Evolutionary conservation across 345 rosid species (phyloP).

Genomic region (Dimocarpus longan): DNA sequence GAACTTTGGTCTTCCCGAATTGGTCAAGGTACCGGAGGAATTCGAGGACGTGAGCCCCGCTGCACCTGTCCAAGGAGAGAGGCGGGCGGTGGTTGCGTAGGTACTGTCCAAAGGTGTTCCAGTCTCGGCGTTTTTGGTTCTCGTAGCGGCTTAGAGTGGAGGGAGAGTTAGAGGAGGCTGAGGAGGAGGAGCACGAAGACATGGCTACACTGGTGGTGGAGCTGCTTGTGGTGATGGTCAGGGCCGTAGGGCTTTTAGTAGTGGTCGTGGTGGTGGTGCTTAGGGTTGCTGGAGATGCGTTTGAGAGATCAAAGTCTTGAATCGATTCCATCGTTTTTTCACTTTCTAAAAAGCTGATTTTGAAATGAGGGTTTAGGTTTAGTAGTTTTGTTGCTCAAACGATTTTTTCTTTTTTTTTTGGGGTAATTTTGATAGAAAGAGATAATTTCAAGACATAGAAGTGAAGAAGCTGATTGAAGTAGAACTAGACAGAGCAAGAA

Average conservation of each 20-base stretch:
- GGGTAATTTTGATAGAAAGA: background rate
- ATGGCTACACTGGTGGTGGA: constrained; percentile 13
- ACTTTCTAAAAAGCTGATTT: background rate
- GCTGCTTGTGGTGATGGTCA: constrained; percentile 26
- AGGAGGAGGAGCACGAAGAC: constrained; percentile 31
- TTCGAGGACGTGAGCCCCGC: constrained; percentile 95
- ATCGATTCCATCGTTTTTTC: constrained; percentile 47
- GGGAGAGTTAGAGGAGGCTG: constrained; percentile 44
- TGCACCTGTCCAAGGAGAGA: constrained; percentile 80
- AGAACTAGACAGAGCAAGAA: constrained; percentile 15
- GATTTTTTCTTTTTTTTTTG: no score
- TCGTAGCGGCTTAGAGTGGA: constrained; percentile 84
- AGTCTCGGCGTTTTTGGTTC: constrained; percentile 94
- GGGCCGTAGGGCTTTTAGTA: constrained; percentile 27
- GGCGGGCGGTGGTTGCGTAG: constrained; percentile 96
- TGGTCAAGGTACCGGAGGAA: constrained; percentile 94
- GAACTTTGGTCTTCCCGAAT: constrained; percentile 95
- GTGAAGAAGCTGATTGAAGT: background rate
- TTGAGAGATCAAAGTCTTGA: constrained; percentile 44
- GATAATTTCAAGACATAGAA: background rate
- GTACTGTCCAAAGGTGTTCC: constrained; percentile 97
- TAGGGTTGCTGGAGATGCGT: constrained; percentile 17
- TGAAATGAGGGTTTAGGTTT: background rate
- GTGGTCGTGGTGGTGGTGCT: constrained; percentile 17
- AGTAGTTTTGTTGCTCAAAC: background rate